Evolutionary conservation across 495 filamentous ascomycete genomes (phyloP).

Genomic region (Penicillium cinerascens): DNA sequence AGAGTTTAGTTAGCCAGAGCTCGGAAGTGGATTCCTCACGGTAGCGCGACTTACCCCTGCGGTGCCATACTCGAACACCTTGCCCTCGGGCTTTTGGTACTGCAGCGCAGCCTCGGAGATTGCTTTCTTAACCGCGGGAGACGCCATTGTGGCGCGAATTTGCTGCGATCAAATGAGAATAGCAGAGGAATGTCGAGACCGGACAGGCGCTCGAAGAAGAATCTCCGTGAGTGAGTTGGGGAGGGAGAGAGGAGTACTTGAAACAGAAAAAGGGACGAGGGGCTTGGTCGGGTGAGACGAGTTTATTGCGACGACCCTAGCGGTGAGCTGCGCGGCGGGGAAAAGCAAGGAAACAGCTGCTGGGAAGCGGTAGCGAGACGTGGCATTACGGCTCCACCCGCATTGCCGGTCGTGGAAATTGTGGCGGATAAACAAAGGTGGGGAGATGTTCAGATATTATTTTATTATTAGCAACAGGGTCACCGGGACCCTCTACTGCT

Average conservation of each 20-base stretch:
- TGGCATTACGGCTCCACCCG: conserved; percentile 14
- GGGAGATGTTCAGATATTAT: conserved; percentile 7
- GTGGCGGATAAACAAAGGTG: not conserved
- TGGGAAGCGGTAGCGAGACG: not conserved
- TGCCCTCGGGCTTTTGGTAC: conserved; percentile 64
- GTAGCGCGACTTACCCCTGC: conserved; percentile 64
- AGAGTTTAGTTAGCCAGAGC: conserved; percentile 16
- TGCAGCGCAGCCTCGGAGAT: conserved; percentile 43
- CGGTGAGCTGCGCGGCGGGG: conserved; percentile 31
- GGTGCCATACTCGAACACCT: conserved; percentile 86
- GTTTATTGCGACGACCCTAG: conserved; percentile 31
- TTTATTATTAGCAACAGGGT: conserved; percentile 11
- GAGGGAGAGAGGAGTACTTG: conserved; percentile 9
- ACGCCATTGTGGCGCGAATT: conserved; percentile 41
- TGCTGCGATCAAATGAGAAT: conserved; percentile 11
- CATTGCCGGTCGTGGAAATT: conserved; percentile 15
- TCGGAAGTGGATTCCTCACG: conserved; percentile 4
- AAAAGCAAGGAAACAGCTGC: conserved; percentile 1
- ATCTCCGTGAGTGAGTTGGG: conserved; percentile 1
- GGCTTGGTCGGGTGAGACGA: conserved; percentile 25
- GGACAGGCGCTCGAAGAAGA: conserved; percentile 1
- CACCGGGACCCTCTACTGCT: conserved; percentile 15
- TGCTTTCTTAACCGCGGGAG: conserved; percentile 42
- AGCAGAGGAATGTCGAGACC: not conserved
- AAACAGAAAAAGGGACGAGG: conserved; percentile 32